These are phyloP conservation scores for Cytospora piceae DNA, from an alignment of 2,329 filamentous ascomycete genomes.

Conservation along the genomic window DNA sequence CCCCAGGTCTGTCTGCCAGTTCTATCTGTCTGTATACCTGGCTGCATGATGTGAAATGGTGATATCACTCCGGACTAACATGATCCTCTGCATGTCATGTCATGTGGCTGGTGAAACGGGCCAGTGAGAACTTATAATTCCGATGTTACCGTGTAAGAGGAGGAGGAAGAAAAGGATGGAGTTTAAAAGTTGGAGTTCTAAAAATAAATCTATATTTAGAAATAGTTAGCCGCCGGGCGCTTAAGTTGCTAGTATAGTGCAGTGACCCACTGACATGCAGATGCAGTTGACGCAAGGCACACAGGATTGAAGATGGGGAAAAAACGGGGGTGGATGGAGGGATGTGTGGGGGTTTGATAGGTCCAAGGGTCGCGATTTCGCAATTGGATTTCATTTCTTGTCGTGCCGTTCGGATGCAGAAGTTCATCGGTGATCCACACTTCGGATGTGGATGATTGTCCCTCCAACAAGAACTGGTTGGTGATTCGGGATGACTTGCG, in stretches of 20 bases:
- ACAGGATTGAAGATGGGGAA: slow-evolving; percentile 14
- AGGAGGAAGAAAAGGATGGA: slow-evolving; percentile 4
- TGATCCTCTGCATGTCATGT: slow-evolving; percentile 7
- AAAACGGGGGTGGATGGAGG: slow-evolving; percentile 12
- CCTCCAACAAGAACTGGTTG: background rate
- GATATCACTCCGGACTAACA: background rate
- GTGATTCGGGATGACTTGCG: too few species aligned
- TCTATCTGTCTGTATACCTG: too few species aligned
- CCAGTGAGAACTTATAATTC: background rate
- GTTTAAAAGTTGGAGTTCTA: slow-evolving; percentile 1
- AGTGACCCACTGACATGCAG: slow-evolving; percentile 4
- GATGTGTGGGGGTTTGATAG: slow-evolving; percentile 21
- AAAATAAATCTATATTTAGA: slow-evolving; percentile 23
- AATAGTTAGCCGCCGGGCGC: slow-evolving; percentile 26
- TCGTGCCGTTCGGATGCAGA: slow-evolving; percentile 13
- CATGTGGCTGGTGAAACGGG: slow-evolving; percentile 9
- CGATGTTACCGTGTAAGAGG: background rate
- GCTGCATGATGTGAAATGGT: background rate
- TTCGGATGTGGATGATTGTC: slow-evolving; percentile 3
- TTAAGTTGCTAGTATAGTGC: slow-evolving; percentile 17
- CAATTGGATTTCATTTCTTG: background rate
- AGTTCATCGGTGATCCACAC: background rate
- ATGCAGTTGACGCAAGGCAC: slow-evolving; percentile 10
- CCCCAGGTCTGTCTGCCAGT: too few species aligned
- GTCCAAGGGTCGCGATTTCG: slow-evolving; percentile 7